Evolutionary conservation across 2,329 filamentous ascomycete genomes (phyloP), one percentile per base, ranked within the genome.

Genomic region (Hypoxylon sp.): DNA sequence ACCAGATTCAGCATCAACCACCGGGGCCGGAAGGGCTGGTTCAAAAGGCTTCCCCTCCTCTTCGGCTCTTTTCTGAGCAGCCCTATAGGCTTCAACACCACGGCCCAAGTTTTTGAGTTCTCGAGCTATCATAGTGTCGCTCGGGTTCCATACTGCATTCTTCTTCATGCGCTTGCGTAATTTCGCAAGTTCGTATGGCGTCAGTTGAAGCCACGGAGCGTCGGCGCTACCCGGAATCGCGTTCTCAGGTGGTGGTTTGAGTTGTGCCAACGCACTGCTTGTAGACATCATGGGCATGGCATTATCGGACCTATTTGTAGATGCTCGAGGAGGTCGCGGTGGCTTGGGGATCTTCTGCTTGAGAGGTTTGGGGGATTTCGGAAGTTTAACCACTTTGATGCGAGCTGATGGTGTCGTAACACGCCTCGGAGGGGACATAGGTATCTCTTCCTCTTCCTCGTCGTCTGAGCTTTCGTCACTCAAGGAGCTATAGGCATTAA

Each of bases 91-190:
- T 57, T 90, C 89, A 14, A 88, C 84, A 2, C 90, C 90, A 48
- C 93, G 89, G 1, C 90, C 90, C 17, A 93, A 85, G 19, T 84
- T 84, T 77, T 92, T 92, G 0, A 96, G 86, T 79, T 95, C 92
- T 31, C 92, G 86, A 14, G 91, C 88, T 70, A 95, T 92, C 93
- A 96, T 96, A 0, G 93, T 94, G 73, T 93, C 91, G 70, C 92
- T 94, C 0, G 93, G 93, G 2, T 88, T 90, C 93, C 93, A 96
- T 3, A 92, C 90, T 0, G 92, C 91, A 75, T 96, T 96, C 84
- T 96, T 96, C 86, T 96, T 96, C 93, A 96, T 96, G 17, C 91
- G 87, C 81, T 96, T 96, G 67, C 93, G 85, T 6, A 96, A 84
- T 70, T 89, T 87, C 0, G 89, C 89, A 51, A 92, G 82, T 76